Evolutionary conservation across 345 rosid genomes (phyloP).

Genomic region (Brassica cretica): DNA sequence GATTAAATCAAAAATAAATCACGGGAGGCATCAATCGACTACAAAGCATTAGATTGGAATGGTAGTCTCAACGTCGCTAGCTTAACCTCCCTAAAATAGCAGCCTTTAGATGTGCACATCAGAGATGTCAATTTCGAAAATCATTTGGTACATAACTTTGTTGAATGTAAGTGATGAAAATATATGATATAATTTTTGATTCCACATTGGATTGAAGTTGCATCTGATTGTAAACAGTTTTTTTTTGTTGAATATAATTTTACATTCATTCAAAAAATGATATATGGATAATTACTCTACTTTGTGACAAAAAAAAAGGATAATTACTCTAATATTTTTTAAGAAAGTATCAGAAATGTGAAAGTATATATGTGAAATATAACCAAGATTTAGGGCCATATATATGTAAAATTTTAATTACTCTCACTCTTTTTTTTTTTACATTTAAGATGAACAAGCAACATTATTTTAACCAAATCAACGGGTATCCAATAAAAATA

Average conservation of each 20-base stretch:
- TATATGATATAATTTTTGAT: not conserved
- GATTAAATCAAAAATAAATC: slow-evolving; percentile 15
- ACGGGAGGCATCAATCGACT: slow-evolving; percentile 19
- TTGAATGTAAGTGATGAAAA: not conserved
- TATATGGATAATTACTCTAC: not conserved
- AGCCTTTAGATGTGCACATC: not conserved
- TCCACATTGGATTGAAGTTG: too few species aligned
- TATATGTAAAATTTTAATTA: not conserved
- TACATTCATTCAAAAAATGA: too few species aligned
- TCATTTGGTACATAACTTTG: not conserved
- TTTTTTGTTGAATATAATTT: too few species aligned
- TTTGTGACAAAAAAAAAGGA: not conserved
- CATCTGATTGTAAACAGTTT: too few species aligned
- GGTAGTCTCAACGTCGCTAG: slow-evolving; percentile 5
- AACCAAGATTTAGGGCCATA: not conserved
- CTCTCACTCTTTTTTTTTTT: not conserved
- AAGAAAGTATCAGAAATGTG: too few species aligned
- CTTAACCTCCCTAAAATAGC: not conserved
- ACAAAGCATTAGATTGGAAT: slow-evolving; percentile 12
- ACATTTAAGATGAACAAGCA: not conserved
- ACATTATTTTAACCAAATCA: not conserved
- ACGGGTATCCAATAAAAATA: not conserved
- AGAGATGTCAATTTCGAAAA: not conserved
- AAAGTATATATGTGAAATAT: not conserved
- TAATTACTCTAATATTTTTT: too few species aligned